These are phyloP conservation scores for Ophiocordyceps camponoti-floridani DNA, from an alignment of 2,329 filamentous ascomycete species.

Conservation along the genomic window DNA sequence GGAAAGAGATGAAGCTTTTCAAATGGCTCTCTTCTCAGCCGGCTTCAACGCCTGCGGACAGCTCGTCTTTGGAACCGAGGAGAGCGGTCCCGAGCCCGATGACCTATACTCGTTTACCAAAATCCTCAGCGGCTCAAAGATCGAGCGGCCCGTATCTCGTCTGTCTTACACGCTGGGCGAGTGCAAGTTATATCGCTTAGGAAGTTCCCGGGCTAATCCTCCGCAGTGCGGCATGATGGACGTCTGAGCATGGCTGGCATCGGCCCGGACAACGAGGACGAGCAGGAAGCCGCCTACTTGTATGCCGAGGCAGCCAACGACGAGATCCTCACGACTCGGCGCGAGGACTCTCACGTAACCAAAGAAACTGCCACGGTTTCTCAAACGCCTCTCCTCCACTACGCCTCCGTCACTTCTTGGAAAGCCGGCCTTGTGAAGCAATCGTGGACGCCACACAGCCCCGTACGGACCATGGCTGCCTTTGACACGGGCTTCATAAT, in stretches of 20 bases:
- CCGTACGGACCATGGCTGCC: constrained; percentile 22
- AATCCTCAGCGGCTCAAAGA: constrained; percentile 17
- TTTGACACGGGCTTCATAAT: constrained; percentile 32
- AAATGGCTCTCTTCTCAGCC: constrained; percentile 32
- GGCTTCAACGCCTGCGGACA: constrained; percentile 44
- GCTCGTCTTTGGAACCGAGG: constrained; percentile 19
- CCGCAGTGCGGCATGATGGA: constrained; percentile 7
- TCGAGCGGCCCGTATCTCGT: constrained; percentile 17
- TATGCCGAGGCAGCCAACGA: constrained; percentile 5
- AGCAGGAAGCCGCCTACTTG: constrained; percentile 1
- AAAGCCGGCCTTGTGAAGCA: constrained; percentile 1
- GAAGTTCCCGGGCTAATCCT: neutral
- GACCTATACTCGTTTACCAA: constrained; percentile 27
- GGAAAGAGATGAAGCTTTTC: neutral
- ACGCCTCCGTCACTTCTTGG: constrained; percentile 8
- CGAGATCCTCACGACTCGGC: constrained; percentile 3
- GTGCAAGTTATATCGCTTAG: constrained; percentile 3
- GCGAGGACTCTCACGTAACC: neutral
- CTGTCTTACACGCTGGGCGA: constrained; percentile 30
- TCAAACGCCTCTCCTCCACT: constrained; percentile 6
- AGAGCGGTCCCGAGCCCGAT: constrained; percentile 15
- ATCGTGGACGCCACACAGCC: constrained; percentile 8
- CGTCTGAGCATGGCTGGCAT: constrained; percentile 7
- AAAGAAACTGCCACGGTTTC: constrained; percentile 1
- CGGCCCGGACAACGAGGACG: constrained; percentile 2